Percentiles rank a stretch among this genome's conserved stretches.
Conservation (phyloP, 2,329 filamentous ascomycete genomes). For the Epichloe coenophiala region DNA sequence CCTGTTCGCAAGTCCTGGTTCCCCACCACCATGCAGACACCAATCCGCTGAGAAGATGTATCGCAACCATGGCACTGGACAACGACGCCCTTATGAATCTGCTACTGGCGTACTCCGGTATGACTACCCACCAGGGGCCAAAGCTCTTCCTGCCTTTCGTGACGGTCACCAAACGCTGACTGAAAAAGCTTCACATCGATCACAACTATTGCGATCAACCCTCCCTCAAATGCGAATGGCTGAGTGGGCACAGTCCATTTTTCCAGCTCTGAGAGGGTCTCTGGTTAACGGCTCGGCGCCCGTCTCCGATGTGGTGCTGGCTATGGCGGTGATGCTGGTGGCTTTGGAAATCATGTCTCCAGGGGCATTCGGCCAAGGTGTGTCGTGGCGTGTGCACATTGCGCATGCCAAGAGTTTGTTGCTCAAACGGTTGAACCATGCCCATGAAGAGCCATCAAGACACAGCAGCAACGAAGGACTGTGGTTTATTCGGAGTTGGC, state of each 20-base stretch:
- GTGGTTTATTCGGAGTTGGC: constrained; percentile 70
- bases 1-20: constrained; percentile 27
- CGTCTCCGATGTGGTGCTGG: constrained; percentile 60
- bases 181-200: constrained; percentile 55
- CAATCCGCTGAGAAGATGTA: constrained; percentile 37
- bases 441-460: neutral
- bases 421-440: constrained; percentile 33
- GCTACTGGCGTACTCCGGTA: constrained; percentile 60
- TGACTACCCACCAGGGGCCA: neutral
- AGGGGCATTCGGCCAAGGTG: constrained; percentile 64
- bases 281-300: constrained; percentile 47
- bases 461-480: constrained; percentile 36
- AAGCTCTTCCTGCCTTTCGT: neutral
- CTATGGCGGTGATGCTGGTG: constrained; percentile 73
- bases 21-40: constrained; percentile 38
- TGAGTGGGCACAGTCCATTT: constrained; percentile 67
- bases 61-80: constrained; percentile 49
- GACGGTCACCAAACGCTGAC: too few relatives aligned
- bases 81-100: constrained; percentile 63
- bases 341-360: constrained; percentile 76
- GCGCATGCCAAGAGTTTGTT: constrained; percentile 66
- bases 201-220: constrained; percentile 56
- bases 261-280: constrained; percentile 55
- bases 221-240: constrained; percentile 70
- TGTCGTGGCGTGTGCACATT: constrained; percentile 71